These are phyloP conservation scores for Aspergillus egyptiacus DNA, from an alignment of 495 filamentous ascomycete species.

Conservation along the genomic window DNA sequence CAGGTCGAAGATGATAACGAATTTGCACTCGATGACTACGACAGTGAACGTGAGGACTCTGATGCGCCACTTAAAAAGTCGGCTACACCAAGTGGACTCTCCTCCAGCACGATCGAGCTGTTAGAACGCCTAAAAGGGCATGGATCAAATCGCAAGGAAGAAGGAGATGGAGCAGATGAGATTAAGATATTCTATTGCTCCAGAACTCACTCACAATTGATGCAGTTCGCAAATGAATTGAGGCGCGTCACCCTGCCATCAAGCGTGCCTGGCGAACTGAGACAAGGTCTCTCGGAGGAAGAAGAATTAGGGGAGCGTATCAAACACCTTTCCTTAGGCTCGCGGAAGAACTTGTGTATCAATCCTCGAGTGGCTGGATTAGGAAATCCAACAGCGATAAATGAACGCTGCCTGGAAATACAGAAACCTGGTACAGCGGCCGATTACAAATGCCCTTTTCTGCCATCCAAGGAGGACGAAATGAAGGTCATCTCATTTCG, in stretches of 20 bases:
- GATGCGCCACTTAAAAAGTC: constrained; percentile 15
- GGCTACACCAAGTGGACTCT: constrained; percentile 31
- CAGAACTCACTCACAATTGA: constrained; percentile 88
- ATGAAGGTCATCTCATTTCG: constrained; percentile 70
- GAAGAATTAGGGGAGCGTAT: constrained; percentile 52
- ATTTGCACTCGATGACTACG: constrained; percentile 75
- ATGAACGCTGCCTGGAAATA: constrained; percentile 88
- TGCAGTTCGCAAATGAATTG: constrained; percentile 88
- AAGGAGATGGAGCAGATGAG: constrained; percentile 48
- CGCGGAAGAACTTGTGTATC: constrained; percentile 88
- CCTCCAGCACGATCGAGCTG: constrained; percentile 38
- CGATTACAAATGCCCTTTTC: constrained; percentile 66
- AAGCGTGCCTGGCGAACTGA: constrained; percentile 36
- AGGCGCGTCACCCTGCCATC: constrained; percentile 74
- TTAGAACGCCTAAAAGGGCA: constrained; percentile 36
- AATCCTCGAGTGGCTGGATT: constrained; percentile 73
- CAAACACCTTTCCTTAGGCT: constrained; percentile 84
- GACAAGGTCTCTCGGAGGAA: constrained; percentile 19
- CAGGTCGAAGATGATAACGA: constrained; percentile 57
- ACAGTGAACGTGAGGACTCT: constrained; percentile 55
- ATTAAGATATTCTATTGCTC: constrained; percentile 91
- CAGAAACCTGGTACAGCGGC: constrained; percentile 67
- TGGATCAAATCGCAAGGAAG: constrained; percentile 32
- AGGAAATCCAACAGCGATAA: constrained; percentile 73
- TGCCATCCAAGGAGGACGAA: constrained; percentile 73